Base-by-base conservation (phyloP, 2,329 filamentous ascomycete genomes). In the Fusarium phyllophilum region DNA sequence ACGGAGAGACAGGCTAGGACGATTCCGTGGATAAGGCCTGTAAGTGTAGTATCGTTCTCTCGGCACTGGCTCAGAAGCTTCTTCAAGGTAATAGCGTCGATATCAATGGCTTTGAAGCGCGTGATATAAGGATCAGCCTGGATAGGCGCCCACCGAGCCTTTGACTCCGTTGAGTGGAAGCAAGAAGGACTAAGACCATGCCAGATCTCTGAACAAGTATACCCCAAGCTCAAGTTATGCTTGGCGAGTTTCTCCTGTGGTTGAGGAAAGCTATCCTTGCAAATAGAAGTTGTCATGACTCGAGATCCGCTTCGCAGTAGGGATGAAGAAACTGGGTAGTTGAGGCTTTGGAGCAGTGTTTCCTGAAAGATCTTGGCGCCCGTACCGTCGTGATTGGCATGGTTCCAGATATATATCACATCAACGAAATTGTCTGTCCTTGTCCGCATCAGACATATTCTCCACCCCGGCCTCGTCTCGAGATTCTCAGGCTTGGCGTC, bases 161-260 rank as follows among this genome's bases (percentile, higher is more conserved):
- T 62, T 0, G 66, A 24, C 6, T 38, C 33, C 8, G 14, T 15
- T 2, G 64, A 68, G 2, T 29, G 3, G 8, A 68, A 42, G 5
- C 18, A 26, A 6, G 64, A 48, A 0, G 66, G 66, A 7, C 48
- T 29, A 15, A 68, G 33, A 2, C 12, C 42, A 0, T 68, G 66
- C 66, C 66, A 68, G 4, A 68, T 44, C 6, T 63, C 56, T 5
- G 64, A 68, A 3, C 41, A 26, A 0, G 64, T 56, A 34, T 39
- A 68, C 1, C 65, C 48, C 1, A 55, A 45, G 7, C 64, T 68
- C 3, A 68, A 22, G 15, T 48, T 54, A 31, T 68, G 42, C 20
- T 68, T 68, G 14, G 57, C 64, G 0, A 68, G 38, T 3, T 49
- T 63, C 29, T 68, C 66, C 20, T 68, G 64, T 1, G 65, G 65